A percentile compares a stretch with the other conserved stretches of the same genome.
These are phyloP conservation scores for Saccharomyces hybrid DNA, from an alignment of 1,139 yeast genomes.

Conservation along the genomic window DNA sequence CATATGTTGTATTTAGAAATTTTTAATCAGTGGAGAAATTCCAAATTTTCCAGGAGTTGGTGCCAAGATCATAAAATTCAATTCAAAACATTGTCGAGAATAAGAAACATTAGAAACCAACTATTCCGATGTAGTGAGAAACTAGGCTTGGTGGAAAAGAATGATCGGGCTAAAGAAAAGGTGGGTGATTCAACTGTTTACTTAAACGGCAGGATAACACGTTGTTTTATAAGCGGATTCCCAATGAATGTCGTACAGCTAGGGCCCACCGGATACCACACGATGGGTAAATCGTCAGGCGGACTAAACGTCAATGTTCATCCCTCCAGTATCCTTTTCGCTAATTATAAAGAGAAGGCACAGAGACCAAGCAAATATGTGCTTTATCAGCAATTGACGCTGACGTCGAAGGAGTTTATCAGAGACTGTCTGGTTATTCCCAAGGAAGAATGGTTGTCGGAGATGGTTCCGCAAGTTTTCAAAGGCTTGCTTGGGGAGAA, in stretches of 20 bases:
- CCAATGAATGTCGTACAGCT: constrained; percentile 72
- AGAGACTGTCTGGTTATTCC: constrained; percentile 72
- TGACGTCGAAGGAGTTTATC: constrained; percentile 86
- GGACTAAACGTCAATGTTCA: constrained; percentile 56
- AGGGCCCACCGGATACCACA: constrained; percentile 61
- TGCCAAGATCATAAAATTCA: constrained; percentile 81
- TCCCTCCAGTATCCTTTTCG: constrained; percentile 47
- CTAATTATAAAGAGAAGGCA: constrained; percentile 29
- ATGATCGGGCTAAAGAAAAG: constrained; percentile 14
- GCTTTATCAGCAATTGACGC: constrained; percentile 75
- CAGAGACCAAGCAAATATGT: constrained; percentile 68
- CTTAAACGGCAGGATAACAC: constrained; percentile 42
- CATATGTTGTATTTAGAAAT: constrained; percentile 68
- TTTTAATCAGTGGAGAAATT: constrained; percentile 68
- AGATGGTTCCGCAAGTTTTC: constrained; percentile 51
- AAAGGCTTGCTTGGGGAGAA: constrained; percentile 5
- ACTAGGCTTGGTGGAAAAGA: constrained; percentile 38
- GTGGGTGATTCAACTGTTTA: constrained; percentile 15
- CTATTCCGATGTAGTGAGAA: constrained; percentile 53
- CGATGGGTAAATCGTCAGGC: constrained; percentile 21
- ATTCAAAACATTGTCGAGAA: constrained; percentile 61
- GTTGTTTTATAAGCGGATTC: constrained; percentile 71
- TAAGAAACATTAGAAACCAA: constrained; percentile 67
- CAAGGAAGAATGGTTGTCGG: constrained; percentile 51
- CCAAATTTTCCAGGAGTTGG: constrained; percentile 72